Conservation (phyloP, 371 early-diverging fungal species). For the Haplosporangium sp. region DNA sequence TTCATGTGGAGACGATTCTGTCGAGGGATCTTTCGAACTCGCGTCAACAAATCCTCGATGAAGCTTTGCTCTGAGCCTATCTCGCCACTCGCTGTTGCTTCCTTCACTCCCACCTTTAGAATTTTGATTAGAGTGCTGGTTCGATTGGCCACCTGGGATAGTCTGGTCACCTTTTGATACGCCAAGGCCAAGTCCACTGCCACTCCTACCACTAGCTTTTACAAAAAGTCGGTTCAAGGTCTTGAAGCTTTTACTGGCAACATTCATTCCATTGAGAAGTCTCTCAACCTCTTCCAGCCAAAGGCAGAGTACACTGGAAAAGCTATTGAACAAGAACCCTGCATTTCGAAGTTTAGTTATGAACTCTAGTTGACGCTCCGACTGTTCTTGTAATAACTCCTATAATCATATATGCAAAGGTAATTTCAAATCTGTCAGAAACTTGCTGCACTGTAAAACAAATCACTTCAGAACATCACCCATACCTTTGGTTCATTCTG, state of each 20-base stretch:
- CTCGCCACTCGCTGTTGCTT: slow-evolving; percentile 27
- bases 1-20: neutral
- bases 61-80: slow-evolving; percentile 24
- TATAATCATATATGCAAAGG: neutral
- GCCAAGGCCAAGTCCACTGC: slow-evolving; percentile 28
- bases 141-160: slow-evolving; percentile 7
- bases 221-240: slow-evolving; percentile 33
- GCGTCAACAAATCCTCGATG: slow-evolving; percentile 6
- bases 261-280: slow-evolving; percentile 34
- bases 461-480: neutral
- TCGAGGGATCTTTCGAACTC: neutral
- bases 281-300: slow-evolving; percentile 43
- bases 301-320: slow-evolving; percentile 26
- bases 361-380: slow-evolving; percentile 36
- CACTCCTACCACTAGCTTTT: slow-evolving; percentile 27
- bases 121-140: neutral
- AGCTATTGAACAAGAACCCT: slow-evolving; percentile 34
- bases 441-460: neutral
- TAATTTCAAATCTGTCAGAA: neutral
- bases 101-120: neutral
- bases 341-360: slow-evolving; percentile 42
- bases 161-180: neutral
- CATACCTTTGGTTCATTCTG: slow-evolving; percentile 32
- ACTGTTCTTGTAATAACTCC: slow-evolving; percentile 34
- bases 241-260: slow-evolving; percentile 28